A percentile compares a stretch with the other conserved stretches of the same genome.
These are phyloP conservation scores for Phytophthora aleatoria DNA, from an alignment of 352 stramenopile genomes.

Conservation along the genomic window DNA sequence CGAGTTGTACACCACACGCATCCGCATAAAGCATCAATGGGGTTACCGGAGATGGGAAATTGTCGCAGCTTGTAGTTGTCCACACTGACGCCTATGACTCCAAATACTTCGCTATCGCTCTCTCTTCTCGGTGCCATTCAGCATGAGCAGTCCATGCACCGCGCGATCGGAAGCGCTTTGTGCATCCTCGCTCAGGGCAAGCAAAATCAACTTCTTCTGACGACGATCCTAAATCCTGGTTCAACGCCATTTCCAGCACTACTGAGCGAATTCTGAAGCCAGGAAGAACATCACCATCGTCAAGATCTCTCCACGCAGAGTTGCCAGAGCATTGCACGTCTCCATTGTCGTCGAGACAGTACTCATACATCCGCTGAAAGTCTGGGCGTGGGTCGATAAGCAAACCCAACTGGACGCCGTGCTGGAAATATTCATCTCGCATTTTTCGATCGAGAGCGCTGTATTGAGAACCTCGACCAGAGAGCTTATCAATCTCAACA, in stretches of 20 bases:
- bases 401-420: constrained; percentile 14
- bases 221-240: constrained; percentile 18
- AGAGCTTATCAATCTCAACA: constrained; percentile 11
- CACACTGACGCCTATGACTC: constrained; percentile 1
- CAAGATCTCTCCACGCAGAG: constrained; percentile 7
- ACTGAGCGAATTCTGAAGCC: constrained; percentile 15
- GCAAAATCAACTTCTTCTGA: constrained; percentile 26
- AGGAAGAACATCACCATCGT: constrained; percentile 24
- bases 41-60: background rate
- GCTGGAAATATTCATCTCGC: constrained; percentile 16
- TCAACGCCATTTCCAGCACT: constrained; percentile 12
- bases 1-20: background rate
- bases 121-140: constrained; percentile 16
- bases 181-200: constrained; percentile 10
- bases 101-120: background rate
- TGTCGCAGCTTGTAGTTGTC: background rate
- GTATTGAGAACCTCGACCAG: constrained; percentile 5
- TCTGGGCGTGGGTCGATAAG: constrained; percentile 15
- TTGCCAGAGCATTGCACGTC: constrained; percentile 10
- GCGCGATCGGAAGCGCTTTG: constrained; percentile 12
- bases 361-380: constrained; percentile 22
- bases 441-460: constrained; percentile 15
- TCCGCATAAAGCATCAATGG: background rate
- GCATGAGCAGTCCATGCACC: constrained; percentile 9
- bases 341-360: constrained; percentile 20